phyloP scores from a whole-genome alignment of 2,329 filamentous ascomycete species.

The Hypoxylon sp. region DNA sequence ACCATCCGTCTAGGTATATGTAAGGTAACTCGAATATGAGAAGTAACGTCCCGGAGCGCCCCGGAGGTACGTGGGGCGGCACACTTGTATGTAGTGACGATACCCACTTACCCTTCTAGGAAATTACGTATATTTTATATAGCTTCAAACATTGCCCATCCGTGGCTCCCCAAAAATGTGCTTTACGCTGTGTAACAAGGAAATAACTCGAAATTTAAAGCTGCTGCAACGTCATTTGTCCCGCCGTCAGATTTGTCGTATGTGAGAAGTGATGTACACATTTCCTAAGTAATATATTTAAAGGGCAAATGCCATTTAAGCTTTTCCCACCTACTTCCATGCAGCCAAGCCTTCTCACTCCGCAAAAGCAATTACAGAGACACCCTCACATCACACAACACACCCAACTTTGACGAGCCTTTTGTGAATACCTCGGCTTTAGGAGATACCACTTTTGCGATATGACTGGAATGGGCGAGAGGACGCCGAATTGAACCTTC shows the following conservation, averaged over 20 bases:
- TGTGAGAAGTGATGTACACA: conserved; percentile 18
- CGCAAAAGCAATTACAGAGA: conserved; percentile 3
- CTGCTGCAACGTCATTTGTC: conserved; percentile 19
- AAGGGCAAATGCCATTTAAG: conserved; percentile 5
- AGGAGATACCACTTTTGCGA: neutral
- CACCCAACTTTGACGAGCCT: neutral
- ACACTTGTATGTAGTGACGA: conserved; percentile 14
- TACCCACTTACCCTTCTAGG: conserved; percentile 38
- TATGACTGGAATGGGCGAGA: neutral
- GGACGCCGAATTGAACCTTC: conserved; percentile 6
- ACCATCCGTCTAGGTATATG: neutral
- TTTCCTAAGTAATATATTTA: conserved; percentile 8
- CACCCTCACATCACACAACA: neutral
- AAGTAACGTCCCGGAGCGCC: conserved; percentile 25
- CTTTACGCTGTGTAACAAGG: conserved; percentile 16
- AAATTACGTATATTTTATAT: conserved; percentile 17
- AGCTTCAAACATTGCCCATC: conserved; percentile 1
- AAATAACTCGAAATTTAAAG: conserved; percentile 8
- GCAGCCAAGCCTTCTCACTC: conserved; percentile 20
- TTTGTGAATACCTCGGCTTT: neutral
- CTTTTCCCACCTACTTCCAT: conserved; percentile 10
- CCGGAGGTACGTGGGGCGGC: conserved; percentile 20
- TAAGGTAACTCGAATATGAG: neutral
- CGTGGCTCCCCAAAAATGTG: conserved; percentile 4
- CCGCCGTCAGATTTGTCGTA: conserved; percentile 7